Evolutionary conservation across 1,284 basidiomycete genomes (phyloP), one percentile per base, ranked within the genome.

Genomic region (Athelia sp.): DNA sequence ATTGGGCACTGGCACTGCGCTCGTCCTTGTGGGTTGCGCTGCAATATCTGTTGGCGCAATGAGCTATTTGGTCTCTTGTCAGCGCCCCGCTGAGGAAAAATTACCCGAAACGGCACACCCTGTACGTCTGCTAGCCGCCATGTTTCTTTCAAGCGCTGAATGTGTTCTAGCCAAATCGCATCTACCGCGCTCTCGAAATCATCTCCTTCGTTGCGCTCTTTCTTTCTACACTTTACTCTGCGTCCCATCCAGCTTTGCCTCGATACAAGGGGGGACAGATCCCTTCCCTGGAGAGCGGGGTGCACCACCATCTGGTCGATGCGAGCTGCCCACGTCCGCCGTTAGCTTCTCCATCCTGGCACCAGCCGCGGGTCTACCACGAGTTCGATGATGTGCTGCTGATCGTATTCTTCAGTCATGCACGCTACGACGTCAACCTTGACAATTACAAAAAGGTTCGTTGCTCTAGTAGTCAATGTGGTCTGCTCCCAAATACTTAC

Each of bases 331-430:
- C 15, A 4, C 36, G 36, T 8, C 6, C 6, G 36, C 36, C 36
- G 4, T 40, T 40, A n/a, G 8, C 36, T 6, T 40, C 36, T 9
- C 8, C n/a, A n/a, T 40, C 36, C 9, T 40, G 19, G 15, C 36
- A n/a, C 36, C 8, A 40, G 36, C 36, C 36, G 19, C 36, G 36
- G 10, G 22, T 22, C 14, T 44, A 44, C 23, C 62, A 64, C 43
- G 58, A 62, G 11, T 78, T 78, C 52, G 67, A 69, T 52, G 59
- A 75, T 43, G 53, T 76, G 18, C 59, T 78, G 14, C 58, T 76
- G 26, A 57, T 78, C 43, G 73, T 76, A 3, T 78, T 77, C 60
- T 76, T 76, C 54, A 77, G 75, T 45, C 76, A 78, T 50, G 60
- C 73, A n/a, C 61, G 75, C 43, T 78, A 78, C 50, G 65, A 74